Evolutionary conservation across 148 eudicot genomes (phyloP).

Genomic region (Polygonum aviculare): DNA sequence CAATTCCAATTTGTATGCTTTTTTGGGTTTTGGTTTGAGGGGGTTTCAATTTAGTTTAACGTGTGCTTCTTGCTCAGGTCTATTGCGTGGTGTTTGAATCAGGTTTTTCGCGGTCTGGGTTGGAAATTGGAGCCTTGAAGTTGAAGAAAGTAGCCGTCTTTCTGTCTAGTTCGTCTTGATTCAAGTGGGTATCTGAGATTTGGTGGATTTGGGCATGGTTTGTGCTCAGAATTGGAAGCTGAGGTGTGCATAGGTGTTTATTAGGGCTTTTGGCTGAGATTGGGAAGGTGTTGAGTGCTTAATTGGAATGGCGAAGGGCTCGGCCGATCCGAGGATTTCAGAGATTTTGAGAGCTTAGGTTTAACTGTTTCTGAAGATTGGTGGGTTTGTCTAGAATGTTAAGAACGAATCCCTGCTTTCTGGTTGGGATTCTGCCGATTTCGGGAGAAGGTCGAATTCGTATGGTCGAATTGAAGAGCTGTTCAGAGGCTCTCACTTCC

Average conservation of each 20-base stretch:
- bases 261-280: not conserved
- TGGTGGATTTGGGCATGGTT: not conserved
- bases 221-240: not conserved
- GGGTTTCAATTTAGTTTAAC: not conserved
- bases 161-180: not conserved
- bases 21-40: not conserved
- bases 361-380: not conserved
- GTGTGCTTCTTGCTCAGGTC: not conserved
- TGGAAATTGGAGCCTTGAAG: slow-evolving; percentile 4
- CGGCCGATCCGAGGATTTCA: slow-evolving; percentile 22
- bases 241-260: not conserved
- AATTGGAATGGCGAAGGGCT: slow-evolving; percentile 21
- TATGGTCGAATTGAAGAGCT: slow-evolving; percentile 26
- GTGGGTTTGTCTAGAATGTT: slow-evolving; percentile 32
- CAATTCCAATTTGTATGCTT: not conserved
- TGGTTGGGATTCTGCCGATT: slow-evolving; percentile 12
- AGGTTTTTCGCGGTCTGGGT: not conserved
- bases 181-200: not conserved
- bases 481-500: slow-evolving; percentile 17
- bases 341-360: slow-evolving; percentile 13
- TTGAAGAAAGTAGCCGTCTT: not conserved
- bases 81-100: not conserved
- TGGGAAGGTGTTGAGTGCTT: slow-evolving; percentile 2
- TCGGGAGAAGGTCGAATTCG: slow-evolving; percentile 22
- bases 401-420: slow-evolving; percentile 8